These are phyloP conservation scores for Falciphora oryzae DNA, from an alignment of 2,329 filamentous ascomycete species.

Conservation along the genomic window DNA sequence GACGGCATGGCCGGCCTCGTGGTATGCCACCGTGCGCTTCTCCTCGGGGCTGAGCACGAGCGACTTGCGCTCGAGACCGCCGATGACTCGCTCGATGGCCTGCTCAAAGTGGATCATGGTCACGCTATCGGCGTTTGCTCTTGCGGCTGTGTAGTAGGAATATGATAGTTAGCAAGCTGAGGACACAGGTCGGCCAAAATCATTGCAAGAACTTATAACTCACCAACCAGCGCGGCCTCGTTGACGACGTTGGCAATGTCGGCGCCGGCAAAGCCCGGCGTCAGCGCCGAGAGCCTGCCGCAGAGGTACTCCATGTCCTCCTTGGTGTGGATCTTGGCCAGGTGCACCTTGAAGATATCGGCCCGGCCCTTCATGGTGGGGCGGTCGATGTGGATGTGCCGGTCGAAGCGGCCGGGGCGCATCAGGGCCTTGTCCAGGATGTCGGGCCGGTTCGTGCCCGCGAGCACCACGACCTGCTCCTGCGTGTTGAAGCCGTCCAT, in stretches of 20 bases:
- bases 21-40: constrained; percentile 58
- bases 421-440: constrained; percentile 93
- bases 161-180: constrained; percentile 31
- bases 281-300: constrained; percentile 84
- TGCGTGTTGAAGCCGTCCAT: constrained; percentile 99
- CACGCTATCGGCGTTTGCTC: constrained; percentile 73
- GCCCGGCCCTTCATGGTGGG: constrained; percentile 96
- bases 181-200: background rate
- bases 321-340: constrained; percentile 89
- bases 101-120: constrained; percentile 91
- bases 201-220: constrained; percentile 26
- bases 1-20: constrained; percentile 92
- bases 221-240: constrained; percentile 93
- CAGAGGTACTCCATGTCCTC: constrained; percentile 85
- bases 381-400: constrained; percentile 90
- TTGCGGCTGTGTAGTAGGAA: constrained; percentile 57
- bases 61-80: constrained; percentile 95
- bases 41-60: constrained; percentile 88
- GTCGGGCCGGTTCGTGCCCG: constrained; percentile 93
- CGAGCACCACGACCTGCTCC: constrained; percentile 93
- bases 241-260: constrained; percentile 99
- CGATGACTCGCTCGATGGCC: constrained; percentile 94
- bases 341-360: constrained; percentile 92
- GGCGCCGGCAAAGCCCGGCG: constrained; percentile 92
- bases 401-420: constrained; percentile 93